Evolutionary conservation across 352 stramenopile genomes (phyloP).

Genomic region (Elongisporangium anandrum): DNA sequence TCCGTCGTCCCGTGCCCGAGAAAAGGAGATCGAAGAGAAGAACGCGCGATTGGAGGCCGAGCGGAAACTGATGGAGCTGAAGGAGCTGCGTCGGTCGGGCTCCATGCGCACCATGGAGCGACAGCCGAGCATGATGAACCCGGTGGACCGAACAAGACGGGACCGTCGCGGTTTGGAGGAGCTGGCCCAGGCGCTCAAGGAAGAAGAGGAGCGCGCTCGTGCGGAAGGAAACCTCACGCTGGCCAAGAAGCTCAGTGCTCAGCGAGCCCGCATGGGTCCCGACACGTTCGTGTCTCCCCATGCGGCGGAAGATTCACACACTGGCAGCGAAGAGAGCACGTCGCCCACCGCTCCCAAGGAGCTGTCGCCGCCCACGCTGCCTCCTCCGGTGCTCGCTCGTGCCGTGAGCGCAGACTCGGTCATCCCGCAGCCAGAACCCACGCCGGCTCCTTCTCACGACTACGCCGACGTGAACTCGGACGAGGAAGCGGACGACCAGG

Average conservation of each 20-base stretch:
- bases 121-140: conserved; percentile 43
- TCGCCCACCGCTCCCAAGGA: neutral
- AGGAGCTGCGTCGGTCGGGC: conserved; percentile 64
- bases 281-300: conserved; percentile 3
- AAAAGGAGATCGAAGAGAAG: conserved; percentile 66
- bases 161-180: conserved; percentile 76
- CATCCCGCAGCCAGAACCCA: conserved; percentile 16
- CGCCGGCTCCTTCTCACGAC: conserved; percentile 43
- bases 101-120: conserved; percentile 56
- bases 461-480: conserved; percentile 80
- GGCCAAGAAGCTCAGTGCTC: conserved; percentile 75
- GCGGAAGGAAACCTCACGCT: conserved; percentile 70
- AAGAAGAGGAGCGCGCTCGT: conserved; percentile 77
- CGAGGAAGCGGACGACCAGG: conserved; percentile 75
- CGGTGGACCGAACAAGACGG: conserved; percentile 54
- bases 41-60: conserved; percentile 76
- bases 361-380: neutral
- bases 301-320: conserved; percentile 5
- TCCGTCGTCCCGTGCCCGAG: neutral
- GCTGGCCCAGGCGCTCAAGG: conserved; percentile 66
- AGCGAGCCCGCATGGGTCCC: conserved; percentile 48
- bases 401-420: conserved; percentile 31
- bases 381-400: conserved; percentile 26
- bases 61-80: conserved; percentile 77
- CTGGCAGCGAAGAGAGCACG: neutral